phyloP scores from a whole-genome alignment of 2,329 filamentous ascomycete species.

The Xenosphaeropsis pyriputrescens region DNA sequence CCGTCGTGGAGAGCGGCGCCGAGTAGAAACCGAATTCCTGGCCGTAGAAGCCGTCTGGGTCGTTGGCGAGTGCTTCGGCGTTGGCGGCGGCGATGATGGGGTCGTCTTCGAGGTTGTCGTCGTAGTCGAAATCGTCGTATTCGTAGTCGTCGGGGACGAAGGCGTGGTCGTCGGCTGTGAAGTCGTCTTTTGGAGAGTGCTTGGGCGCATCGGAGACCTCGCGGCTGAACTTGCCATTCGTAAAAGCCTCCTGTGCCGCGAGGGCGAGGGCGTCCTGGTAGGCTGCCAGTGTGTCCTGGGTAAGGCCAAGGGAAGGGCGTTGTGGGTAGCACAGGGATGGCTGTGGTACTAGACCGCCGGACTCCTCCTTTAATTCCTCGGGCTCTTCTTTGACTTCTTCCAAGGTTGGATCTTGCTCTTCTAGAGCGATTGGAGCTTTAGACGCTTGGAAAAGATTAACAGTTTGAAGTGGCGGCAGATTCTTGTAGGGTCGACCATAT shows the following conservation, averaged over 20 bases:
- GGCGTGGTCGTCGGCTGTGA: constrained; percentile 22
- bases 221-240: constrained; percentile 60
- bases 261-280: constrained; percentile 78
- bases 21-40: constrained; percentile 96
- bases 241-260: constrained; percentile 63
- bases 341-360: constrained; percentile 9
- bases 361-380: neutral
- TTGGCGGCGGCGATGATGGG: constrained; percentile 91
- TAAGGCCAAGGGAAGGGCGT: constrained; percentile 18
- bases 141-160: constrained; percentile 16
- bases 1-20: constrained; percentile 27
- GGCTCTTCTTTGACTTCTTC: neutral
- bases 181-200: constrained; percentile 18
- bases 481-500: constrained; percentile 36
- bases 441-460: too few relatives aligned
- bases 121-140: constrained; percentile 31
- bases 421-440: neutral
- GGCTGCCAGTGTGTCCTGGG: constrained; percentile 44
- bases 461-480: too few relatives aligned
- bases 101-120: constrained; percentile 66
- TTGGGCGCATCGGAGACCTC: constrained; percentile 13
- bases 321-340: constrained; percentile 12
- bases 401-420: too few relatives aligned
- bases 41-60: constrained; percentile 88
- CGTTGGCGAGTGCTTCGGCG: constrained; percentile 80